Base-by-base conservation (phyloP, 2,329 filamentous ascomycete genomes). In the Orbilia brochopaga region DNA sequence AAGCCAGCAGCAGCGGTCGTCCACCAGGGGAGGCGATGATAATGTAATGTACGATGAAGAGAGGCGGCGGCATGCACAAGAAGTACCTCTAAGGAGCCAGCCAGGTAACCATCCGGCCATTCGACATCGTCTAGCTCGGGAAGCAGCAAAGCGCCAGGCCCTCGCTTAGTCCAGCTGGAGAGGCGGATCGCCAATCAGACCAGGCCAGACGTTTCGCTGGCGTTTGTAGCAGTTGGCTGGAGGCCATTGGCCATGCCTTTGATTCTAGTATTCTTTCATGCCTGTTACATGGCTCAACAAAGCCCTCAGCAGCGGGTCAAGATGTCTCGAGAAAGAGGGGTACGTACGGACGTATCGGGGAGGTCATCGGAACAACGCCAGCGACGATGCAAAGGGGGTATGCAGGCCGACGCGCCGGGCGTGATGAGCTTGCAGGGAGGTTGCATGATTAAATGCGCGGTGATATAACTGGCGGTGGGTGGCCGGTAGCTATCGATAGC, bases 401-500 rank as follows among this genome's bases (percentile, higher is more conserved):
- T 42, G 37, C 37, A 13, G 37, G 13, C n/a, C 11, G 37, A 17
- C 5, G n/a, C 37, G 37, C 37, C n/a, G 13, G 32, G 37, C 37
- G 37, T 42, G 37, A 42, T 42, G n/a, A 42, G 37, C n/a, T 13
- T 42, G 37, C 37, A 15, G 37, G 11, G n/a, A 42, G 2, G n/a
- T 6, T 42, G 37, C 37, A 42, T 42, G 37, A 42, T 42, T 42
- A 42, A 13, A 42, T 42, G 37, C 37, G n/a, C 37, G n/a, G 37
- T 42, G 37, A 42, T 42, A 42, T 42, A 17, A 15, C 11, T 15
- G 11, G 37, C 11, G 37, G 37, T 42, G 37, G 37, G 37, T 17
- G 37, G 37, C 37, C 13, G 32, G 37, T 13, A 42, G 13, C 37
- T 42, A 17, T 15, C 37, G n/a, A 17, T 17, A 42, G 37, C 37